Conservation (phyloP, 2,329 filamentous ascomycete species). For the Fusarium sp. region DNA sequence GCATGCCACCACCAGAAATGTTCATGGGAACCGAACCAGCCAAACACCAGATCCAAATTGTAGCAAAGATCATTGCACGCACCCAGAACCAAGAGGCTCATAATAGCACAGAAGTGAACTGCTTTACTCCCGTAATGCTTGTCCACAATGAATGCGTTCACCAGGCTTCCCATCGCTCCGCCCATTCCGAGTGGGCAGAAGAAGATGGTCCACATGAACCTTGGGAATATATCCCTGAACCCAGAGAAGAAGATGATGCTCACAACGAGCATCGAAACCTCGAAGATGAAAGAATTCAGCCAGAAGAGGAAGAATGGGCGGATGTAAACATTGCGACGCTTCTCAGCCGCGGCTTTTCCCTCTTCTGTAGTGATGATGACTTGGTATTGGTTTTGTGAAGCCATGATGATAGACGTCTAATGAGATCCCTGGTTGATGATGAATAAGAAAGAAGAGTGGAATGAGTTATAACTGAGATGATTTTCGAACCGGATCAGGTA, state of each 20-base stretch:
- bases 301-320: not conserved
- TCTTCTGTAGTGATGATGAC: not conserved
- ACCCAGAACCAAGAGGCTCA: not conserved
- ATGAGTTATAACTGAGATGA: too few relatives aligned
- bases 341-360: not conserved
- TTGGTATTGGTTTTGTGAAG: not conserved
- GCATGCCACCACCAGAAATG: not conserved
- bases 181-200: not conserved
- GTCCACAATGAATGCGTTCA: not conserved
- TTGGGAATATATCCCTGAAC: not conserved
- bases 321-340: not conserved
- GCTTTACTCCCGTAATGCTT: not conserved
- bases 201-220: not conserved
- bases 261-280: not conserved
- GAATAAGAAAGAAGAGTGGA: too few relatives aligned
- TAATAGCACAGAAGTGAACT: not conserved
- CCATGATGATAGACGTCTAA: too few relatives aligned
- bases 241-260: not conserved
- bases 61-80: not conserved
- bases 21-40: not conserved
- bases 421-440: too few relatives aligned
- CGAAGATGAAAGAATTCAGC: not conserved
- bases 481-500: too few relatives aligned
- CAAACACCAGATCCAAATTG: not conserved
- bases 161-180: not conserved